Conservation (phyloP, 768 basidiomycete species). For the Russula ochroleuca region DNA sequence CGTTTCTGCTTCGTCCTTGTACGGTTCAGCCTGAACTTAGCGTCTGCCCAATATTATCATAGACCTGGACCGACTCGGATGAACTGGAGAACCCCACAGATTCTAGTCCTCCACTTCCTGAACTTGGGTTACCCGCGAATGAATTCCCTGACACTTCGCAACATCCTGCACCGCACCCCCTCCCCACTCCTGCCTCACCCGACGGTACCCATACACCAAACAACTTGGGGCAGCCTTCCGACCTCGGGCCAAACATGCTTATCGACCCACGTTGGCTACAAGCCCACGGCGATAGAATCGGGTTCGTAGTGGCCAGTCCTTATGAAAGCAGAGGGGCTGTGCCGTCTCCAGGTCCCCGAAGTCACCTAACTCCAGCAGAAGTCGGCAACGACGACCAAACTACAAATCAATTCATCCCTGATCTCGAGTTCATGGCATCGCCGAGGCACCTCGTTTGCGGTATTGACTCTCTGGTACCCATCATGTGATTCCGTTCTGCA, state of each 20-base stretch:
- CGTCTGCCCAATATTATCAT: not conserved
- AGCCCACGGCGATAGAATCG: not conserved
- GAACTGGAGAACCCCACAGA: not conserved
- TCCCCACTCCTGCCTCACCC: not conserved
- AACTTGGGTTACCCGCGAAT: not conserved
- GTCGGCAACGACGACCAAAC: not conserved
- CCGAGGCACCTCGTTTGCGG: slow-evolving; percentile 24
- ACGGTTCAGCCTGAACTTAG: slow-evolving; percentile 1
- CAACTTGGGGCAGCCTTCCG: not conserved
- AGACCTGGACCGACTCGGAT: slow-evolving; percentile 13
- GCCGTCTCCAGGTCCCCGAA: not conserved
- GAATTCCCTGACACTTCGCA: not conserved
- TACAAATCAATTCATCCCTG: slow-evolving; percentile 11
- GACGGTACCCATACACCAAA: not conserved
- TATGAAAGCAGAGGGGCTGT: not conserved
- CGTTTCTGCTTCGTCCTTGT: not conserved
- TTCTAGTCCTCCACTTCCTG: not conserved
- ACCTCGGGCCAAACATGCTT: slow-evolving; percentile 8
- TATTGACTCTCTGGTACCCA: not conserved
- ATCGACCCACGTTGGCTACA: slow-evolving; percentile 21
- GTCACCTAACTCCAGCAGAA: not conserved
- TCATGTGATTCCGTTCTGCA: not conserved
- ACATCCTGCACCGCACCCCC: not conserved
- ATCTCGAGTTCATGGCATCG: slow-evolving; percentile 37
- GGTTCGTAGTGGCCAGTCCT: not conserved